Evolutionary conservation across 106 monocot species (phyloP), one percentile per base, ranked within the genome.

Genomic region (Dioscorea alata): DNA sequence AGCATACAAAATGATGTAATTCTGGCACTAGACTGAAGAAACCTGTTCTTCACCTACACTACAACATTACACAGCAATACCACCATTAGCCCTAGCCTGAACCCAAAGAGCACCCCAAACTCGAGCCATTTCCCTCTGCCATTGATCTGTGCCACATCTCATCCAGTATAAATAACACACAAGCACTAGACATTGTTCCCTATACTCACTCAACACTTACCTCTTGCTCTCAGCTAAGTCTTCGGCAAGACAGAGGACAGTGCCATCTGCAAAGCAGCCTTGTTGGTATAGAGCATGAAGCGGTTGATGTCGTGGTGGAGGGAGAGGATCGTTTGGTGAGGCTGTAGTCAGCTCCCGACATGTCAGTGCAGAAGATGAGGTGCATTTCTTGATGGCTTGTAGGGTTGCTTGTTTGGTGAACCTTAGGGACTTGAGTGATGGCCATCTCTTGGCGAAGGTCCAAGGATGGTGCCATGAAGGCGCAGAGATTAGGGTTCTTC

Each of bases 281-380:
- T 54, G 54, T 19, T 54, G 54, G 13, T 54, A 54, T 54, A 54
- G 18, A 54, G 25, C 62, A 63, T 63, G 31, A 63, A 16, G 33
- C 62, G 33, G 16, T 32, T 16, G 10, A 63, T 31, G 62, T 28
- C 1, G 13, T 13, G 33, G 28, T 15, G 62, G 49, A 75, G 69
- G 62, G 59, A 67, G 53, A 69, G 75, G 61, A 75, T n/a, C n/a
- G 66, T 3, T 31, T 19, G 25, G 22, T 19, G 51, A 51, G 50
- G 2, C 33, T 23, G 50, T n/a, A 75, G 75, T 75, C 54, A 9
- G 63, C 65, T 18, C 73, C 65, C 13, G 54, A 15, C 56, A 35
- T 12, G 49, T 49, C 2, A 49, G 61, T 75, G 50, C 68, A 75
- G 21, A 75, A 50, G 25, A 68, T 25, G 21, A 69, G 62, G 61